phyloP scores from a whole-genome alignment of 495 filamentous ascomycete genomes.

The Chaetomium tenue region DNA sequence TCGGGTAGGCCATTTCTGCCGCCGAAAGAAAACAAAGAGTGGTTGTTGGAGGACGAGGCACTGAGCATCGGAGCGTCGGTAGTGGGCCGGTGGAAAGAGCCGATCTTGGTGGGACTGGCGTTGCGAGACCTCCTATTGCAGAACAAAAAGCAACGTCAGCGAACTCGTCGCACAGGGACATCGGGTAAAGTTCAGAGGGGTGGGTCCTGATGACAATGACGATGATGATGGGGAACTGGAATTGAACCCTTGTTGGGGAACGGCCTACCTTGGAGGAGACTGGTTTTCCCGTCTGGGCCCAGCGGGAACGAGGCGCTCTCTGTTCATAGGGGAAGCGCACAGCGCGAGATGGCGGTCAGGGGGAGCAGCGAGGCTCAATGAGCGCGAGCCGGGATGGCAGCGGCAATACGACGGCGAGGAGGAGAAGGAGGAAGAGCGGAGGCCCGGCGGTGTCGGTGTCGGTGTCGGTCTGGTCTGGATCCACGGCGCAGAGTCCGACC shows the following conservation, averaged over 20 bases:
- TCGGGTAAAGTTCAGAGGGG: not conserved
- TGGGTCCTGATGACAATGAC: not conserved
- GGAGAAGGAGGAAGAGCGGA: not conserved
- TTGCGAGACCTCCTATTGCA: slow-evolving; percentile 46
- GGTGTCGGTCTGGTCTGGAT: not conserved
- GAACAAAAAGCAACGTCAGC: slow-evolving; percentile 26
- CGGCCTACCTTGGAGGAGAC: slow-evolving; percentile 47
- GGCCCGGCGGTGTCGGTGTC: not conserved
- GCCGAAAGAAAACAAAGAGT: slow-evolving; percentile 58
- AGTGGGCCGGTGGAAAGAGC: slow-evolving; percentile 34
- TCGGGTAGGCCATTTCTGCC: slow-evolving; percentile 47
- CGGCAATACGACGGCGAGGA: not conserved
- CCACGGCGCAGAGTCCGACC: slow-evolving; percentile 20
- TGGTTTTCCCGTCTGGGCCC: slow-evolving; percentile 56
- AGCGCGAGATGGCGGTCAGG: slow-evolving; percentile 15
- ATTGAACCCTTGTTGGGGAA: slow-evolving; percentile 11
- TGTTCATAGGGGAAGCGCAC: slow-evolving; percentile 47
- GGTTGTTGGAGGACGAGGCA: slow-evolving; percentile 58
- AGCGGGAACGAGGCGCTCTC: slow-evolving; percentile 54
- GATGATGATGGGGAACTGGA: not conserved
- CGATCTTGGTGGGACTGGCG: slow-evolving; percentile 40
- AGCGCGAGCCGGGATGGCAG: slow-evolving; percentile 13
- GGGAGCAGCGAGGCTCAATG: slow-evolving; percentile 4
- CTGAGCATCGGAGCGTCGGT: slow-evolving; percentile 59
- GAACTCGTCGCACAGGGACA: slow-evolving; percentile 10